Base-by-base conservation (phyloP, 352 stramenopile genomes). In the Thalassiosira hispida region DNA sequence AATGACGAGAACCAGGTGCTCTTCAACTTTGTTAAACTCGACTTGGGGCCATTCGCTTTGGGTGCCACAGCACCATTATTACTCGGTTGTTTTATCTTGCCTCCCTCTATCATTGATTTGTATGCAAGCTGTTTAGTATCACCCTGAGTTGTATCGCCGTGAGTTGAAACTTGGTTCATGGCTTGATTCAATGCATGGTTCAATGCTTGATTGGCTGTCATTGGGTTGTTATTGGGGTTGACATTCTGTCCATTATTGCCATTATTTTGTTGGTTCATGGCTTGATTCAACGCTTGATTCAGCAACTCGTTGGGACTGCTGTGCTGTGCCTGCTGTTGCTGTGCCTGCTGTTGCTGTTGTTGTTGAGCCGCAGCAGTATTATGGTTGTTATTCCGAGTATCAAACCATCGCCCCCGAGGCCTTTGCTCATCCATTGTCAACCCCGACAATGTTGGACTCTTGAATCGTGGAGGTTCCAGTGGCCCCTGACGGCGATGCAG, bases 21-120 rank as follows among this genome's bases (percentile, higher is more conserved):
- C 49, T 59, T 59, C 12, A 59, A 29, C 31, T 31, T 59, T 22
- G 22, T 59, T 22, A 59, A 59, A 31, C 49, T 35, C 20, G 49
- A 33, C 8, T 38, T 38, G 3, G 31, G 31, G 8, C 8, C 3
- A 8, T 38, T 38, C 31, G 8, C 31, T 8, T 38, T 38, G 3
- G 3, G 3, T 59, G 20, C 31, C 49, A 59, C 22, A 1, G 22
- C 2, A 3, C 18, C 22, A 14, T 5, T 16, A 29, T 9, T 7
- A 5, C 18, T 59, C 20, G 27, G 49, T 33, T 12, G 49, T 35
- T 25, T 59, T 22, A 38, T 38, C 3, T 38, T 3, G 31, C 8
- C 8, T 38, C 31, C 8, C 3, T 38, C 31, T 3, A 38, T 38
- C 31, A 38, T 38, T 8, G 31, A 8, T 8, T 38, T 38, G 31